Evolutionary conservation across 2,329 filamentous ascomycete genomes (phyloP), one percentile per base, ranked within the genome.

Genomic region (Xylaria sp.): DNA sequence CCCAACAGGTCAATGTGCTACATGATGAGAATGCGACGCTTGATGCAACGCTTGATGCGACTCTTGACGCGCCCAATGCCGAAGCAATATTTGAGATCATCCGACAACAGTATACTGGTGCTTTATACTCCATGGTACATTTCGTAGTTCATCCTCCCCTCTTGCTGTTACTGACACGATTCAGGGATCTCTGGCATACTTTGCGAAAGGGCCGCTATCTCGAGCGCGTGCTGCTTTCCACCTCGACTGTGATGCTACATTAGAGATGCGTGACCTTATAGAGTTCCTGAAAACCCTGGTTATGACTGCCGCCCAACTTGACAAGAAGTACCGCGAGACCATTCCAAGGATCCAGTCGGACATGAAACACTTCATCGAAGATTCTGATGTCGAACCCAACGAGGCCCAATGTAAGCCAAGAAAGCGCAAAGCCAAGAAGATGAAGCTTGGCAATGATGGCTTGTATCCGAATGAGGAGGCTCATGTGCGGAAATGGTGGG

Each of bases 131-230:
- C 59, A 81, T 84, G 78, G 84, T 84, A 72, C 11, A 77, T 67
- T 39, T 75, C 75, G 59, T 13, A 37, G 13, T 16, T 39, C 18
- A 16, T 52, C 35, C 19, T 39, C 11, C 8, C 46, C 1, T 48
- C 1, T 34, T 18, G 10, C 42, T 53, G 9, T 57, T 9, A 50
- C 80, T 63, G 80, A 82, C 70, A 66, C 76, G 9, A 75, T 71
- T 7, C 75, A 90, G 81, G 90, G 88, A 39, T 91, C 90, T 2
- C 76, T 93, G 59, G 90, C 90, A 59, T 94, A 92, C 73, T 92
- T 93, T 73, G 87, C 87, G 18, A 94, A 94, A 76, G 90, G 90
- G 0, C 89, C 90, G 1, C 76, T 94, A 18, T 90, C 90, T 50
- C 82, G 89, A 66, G 87, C 89, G 51, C 83, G 90, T 60, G 88